A percentile compares a stretch with the other conserved stretches of the same genome.
Conservation (phyloP, 192 early-diverging fungal genomes). For the Linnemannia exigua region DNA sequence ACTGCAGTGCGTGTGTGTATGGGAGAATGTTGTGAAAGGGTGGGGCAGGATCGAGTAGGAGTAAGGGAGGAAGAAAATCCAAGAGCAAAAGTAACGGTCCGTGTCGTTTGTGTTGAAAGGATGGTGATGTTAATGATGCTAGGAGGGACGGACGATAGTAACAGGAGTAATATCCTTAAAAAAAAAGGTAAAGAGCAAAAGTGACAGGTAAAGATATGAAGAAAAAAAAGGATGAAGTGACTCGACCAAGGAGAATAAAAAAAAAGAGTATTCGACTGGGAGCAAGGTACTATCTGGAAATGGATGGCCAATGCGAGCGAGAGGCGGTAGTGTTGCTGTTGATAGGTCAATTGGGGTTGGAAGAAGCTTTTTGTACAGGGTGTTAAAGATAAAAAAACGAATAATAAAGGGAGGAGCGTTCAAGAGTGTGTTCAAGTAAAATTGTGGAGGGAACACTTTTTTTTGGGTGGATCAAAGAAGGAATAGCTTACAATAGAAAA, state of each 20-base stretch:
- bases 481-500: constrained; percentile 19
- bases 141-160: not conserved
- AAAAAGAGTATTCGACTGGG: constrained; percentile 27
- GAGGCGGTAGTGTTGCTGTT: not conserved
- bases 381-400: not conserved
- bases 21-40: not conserved
- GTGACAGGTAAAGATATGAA: not conserved
- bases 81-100: constrained; percentile 5
- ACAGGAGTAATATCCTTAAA: not conserved
- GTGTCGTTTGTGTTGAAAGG: not conserved
- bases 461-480: constrained; percentile 3
- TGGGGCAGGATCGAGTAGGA: not conserved
- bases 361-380: not conserved
- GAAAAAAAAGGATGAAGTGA: constrained; percentile 18
- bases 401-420: not conserved
- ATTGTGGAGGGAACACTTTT: constrained; percentile 17
- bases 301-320: constrained; percentile 5
- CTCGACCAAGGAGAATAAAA: constrained; percentile 35
- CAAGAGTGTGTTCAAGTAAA: not conserved
- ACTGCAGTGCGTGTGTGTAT: constrained; percentile 15
- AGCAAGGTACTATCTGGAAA: constrained; percentile 10
- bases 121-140: constrained; percentile 5
- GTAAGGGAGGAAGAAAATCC: not conserved
- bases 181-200: not conserved
- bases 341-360: not conserved